Evolutionary conservation across 306 rosid species (phyloP).

Genomic region (Lathyrus oleraceus): DNA sequence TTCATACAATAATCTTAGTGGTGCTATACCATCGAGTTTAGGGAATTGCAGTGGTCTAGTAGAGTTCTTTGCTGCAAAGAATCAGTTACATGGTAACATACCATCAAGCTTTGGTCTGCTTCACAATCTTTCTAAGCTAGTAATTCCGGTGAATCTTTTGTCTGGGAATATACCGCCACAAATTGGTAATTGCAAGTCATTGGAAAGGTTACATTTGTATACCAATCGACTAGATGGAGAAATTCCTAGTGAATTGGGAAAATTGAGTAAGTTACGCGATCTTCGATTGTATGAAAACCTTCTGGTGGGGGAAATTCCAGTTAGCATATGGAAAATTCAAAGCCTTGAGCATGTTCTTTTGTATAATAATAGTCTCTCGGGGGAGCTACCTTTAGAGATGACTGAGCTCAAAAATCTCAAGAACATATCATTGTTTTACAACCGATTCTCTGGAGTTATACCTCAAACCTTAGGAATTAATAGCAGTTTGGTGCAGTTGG

Average conservation of each 20-base stretch:
- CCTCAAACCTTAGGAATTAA: conserved; percentile 74
- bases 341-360: conserved; percentile 57
- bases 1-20: conserved; percentile 52
- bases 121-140: conserved; percentile 33
- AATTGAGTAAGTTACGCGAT: conserved; percentile 46
- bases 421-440: conserved; percentile 58
- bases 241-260: conserved; percentile 77
- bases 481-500: conserved; percentile 62
- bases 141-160: conserved; percentile 51
- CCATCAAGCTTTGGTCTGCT: conserved; percentile 67
- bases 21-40: conserved; percentile 57
- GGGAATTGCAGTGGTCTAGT: conserved; percentile 60
- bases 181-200: conserved; percentile 64
- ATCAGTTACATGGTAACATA: conserved; percentile 56
- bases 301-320: conserved; percentile 71
- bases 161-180: conserved; percentile 73
- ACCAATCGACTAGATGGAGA: conserved; percentile 65
- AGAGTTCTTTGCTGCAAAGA: conserved; percentile 30
- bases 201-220: conserved; percentile 47
- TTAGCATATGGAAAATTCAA: conserved; percentile 74
- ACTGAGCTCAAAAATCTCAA: conserved; percentile 62
- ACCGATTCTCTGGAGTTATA: conserved; percentile 68
- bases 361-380: conserved; percentile 65
- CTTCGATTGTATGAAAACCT: conserved; percentile 53
- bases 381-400: conserved; percentile 67